Evolutionary conservation across 2,329 filamentous ascomycete genomes (phyloP), one percentile per base, ranked within the genome.

Genomic region (Venturia asperata): DNA sequence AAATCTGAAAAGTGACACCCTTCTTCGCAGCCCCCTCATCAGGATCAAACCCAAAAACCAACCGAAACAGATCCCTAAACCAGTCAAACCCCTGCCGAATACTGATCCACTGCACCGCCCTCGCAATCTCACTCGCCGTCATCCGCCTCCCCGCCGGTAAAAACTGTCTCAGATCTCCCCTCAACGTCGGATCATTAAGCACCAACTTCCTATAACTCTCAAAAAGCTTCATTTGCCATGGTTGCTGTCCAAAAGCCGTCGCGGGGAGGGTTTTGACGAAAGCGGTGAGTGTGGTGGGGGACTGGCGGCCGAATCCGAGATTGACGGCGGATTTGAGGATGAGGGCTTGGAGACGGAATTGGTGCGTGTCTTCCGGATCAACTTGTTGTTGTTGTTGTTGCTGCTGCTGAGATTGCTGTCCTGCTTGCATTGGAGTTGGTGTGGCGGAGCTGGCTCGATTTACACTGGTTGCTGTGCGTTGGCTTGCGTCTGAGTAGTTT

Each of bases 241-340:
- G 80, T 0, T 87, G 76, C 0, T 85, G 83, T 15, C 92, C 92
- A 72, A 97, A 97, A 0, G 90, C 87, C 21, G 89, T 90, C 0
- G 85, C 81, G 0, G 90, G 88, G 5, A 96, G 80, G 13, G 83
- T 81, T 71, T 92, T 88, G 61, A 93, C 87, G 72, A 94, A 96
- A 1, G 83, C 81, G 37, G 91, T 87, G 1, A 97, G 78, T 0
- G 83, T 83, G 15, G 79, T 77, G 3, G 80, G 24, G n/a, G 66
- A 64, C 13, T 62, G 21, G 10, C 90, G 87, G 66, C 85, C 83
- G 76, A 89, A 96, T 13, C 92, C 92, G 3, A 89, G 84, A 72
- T 93, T 92, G 78, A 93, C 87, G 30, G 92, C 92, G 0, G 92
- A 91, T 73, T 92, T 92, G 49, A 95, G 80, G 41, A 95, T 86